Conservation (phyloP, 179 eudicot species). For the Silene vulgaris region DNA sequence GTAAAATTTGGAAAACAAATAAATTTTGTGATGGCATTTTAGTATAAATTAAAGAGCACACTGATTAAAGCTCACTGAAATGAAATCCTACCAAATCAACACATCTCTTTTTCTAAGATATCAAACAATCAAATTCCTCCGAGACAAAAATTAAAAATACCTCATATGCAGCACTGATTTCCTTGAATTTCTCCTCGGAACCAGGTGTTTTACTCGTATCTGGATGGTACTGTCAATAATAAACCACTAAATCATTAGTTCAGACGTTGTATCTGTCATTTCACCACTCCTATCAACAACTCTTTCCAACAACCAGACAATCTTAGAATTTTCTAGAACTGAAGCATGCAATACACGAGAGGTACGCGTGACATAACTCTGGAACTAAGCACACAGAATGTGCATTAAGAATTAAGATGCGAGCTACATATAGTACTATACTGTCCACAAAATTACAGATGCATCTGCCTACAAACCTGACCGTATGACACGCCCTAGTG, state of each 20-base stretch:
- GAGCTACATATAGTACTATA: background rate
- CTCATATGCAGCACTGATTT: slow-evolving; percentile 94
- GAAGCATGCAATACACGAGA: background rate
- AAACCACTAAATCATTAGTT: slow-evolving; percentile 9
- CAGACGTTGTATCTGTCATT: background rate
- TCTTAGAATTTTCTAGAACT: background rate
- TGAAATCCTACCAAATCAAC: background rate
- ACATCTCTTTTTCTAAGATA: slow-evolving; percentile 1
- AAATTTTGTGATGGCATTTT: background rate
- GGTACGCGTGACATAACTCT: too few species aligned
- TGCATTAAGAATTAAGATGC: background rate
- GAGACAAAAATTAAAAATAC: slow-evolving; percentile 29
- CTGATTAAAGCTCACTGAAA: background rate
- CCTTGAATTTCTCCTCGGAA: slow-evolving; percentile 89
- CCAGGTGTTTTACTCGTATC: slow-evolving; percentile 70
- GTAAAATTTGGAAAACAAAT: background rate
- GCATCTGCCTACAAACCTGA: background rate
- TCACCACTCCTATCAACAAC: background rate
- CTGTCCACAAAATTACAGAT: slow-evolving; percentile 1
- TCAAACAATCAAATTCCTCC: background rate
- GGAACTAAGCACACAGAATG: background rate
- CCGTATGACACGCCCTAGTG: background rate
- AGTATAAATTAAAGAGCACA: background rate
- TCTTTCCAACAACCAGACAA: background rate
- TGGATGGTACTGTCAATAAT: slow-evolving; percentile 69